Percentiles rank a stretch among this genome's conserved stretches.
These are phyloP conservation scores for Phlyctochytrium bullatum DNA, from an alignment of 192 early-diverging fungal genomes.

Conservation along the genomic window DNA sequence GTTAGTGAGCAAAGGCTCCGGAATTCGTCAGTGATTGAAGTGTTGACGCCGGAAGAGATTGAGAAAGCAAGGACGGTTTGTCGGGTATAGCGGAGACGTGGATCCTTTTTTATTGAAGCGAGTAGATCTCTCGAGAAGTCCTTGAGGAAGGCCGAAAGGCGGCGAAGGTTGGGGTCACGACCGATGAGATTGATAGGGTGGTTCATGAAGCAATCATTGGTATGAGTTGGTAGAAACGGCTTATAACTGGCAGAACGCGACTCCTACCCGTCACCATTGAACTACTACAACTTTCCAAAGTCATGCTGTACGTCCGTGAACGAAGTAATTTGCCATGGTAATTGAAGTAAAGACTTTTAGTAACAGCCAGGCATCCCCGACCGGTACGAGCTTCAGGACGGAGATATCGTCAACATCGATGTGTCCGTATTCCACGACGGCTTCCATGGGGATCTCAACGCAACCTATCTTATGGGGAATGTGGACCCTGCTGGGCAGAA, in stretches of 20 bases:
- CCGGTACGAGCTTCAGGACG: slow-evolving; percentile 85
- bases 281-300: slow-evolving; percentile 96
- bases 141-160: slow-evolving; percentile 82
- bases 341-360: slow-evolving; percentile 9
- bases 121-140: slow-evolving; percentile 82
- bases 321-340: slow-evolving; percentile 96
- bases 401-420: slow-evolving; percentile 97
- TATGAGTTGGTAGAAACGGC: slow-evolving; percentile 14
- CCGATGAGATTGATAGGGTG: slow-evolving; percentile 93
- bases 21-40: slow-evolving; percentile 66
- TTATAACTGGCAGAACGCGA: slow-evolving; percentile 59
- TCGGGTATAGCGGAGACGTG: slow-evolving; percentile 38
- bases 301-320: slow-evolving; percentile 89
- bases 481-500: slow-evolving; percentile 72
- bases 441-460: slow-evolving; percentile 94
- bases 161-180: slow-evolving; percentile 80
- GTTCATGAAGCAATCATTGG: slow-evolving; percentile 90
- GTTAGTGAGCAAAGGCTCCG: slow-evolving; percentile 70
- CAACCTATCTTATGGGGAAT: slow-evolving; percentile 87
- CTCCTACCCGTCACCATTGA: slow-evolving; percentile 93
- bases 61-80: slow-evolving; percentile 78
- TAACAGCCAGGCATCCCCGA: slow-evolving; percentile 72
- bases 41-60: slow-evolving; percentile 69
- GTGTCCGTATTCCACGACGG: slow-evolving; percentile 85
- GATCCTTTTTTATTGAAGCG: neutral